phyloP scores from a whole-genome alignment of 768 basidiomycete genomes.

The Rhizopogon salebrosus region DNA sequence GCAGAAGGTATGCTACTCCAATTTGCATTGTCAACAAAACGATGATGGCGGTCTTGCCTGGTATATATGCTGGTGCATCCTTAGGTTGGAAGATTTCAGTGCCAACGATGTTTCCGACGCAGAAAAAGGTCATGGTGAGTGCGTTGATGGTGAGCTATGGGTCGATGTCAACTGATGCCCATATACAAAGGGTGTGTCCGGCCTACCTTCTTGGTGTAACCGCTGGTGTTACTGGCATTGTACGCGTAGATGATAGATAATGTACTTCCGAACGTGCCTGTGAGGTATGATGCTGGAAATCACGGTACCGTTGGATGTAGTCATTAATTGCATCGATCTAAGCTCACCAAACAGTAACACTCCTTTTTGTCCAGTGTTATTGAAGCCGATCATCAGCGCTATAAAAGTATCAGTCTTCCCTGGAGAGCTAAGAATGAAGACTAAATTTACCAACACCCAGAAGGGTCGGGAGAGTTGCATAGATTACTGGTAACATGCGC shows the following conservation, averaged over 20 bases:
- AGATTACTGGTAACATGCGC: slow-evolving; percentile 19
- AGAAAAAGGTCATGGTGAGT: slow-evolving; percentile 12
- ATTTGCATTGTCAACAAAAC: slow-evolving; percentile 20
- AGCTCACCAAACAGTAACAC: slow-evolving; percentile 14
- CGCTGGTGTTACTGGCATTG: slow-evolving; percentile 21
- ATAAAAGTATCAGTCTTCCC: background rate
- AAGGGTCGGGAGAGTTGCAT: slow-evolving; percentile 15
- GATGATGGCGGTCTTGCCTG: slow-evolving; percentile 30
- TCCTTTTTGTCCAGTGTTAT: slow-evolving; percentile 15
- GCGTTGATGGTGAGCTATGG: slow-evolving; percentile 16
- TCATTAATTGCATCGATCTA: background rate
- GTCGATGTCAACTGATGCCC: background rate
- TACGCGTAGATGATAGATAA: slow-evolving; percentile 22
- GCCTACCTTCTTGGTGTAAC: slow-evolving; percentile 23
- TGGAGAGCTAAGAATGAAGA: background rate
- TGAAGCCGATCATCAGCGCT: slow-evolving; percentile 21
- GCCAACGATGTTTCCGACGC: slow-evolving; percentile 19
- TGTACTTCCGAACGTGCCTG: slow-evolving; percentile 21
- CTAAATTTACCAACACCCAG: slow-evolving; percentile 9
- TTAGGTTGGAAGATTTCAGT: slow-evolving; percentile 20
- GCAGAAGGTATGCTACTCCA: slow-evolving; percentile 15
- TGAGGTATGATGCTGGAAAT: slow-evolving; percentile 12
- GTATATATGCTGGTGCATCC: slow-evolving; percentile 23
- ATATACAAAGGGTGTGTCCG: background rate
- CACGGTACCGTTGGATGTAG: background rate